These are phyloP conservation scores for Candida pseudoglaebosa DNA, from an alignment of 805 yeast species.

Conservation along the genomic window DNA sequence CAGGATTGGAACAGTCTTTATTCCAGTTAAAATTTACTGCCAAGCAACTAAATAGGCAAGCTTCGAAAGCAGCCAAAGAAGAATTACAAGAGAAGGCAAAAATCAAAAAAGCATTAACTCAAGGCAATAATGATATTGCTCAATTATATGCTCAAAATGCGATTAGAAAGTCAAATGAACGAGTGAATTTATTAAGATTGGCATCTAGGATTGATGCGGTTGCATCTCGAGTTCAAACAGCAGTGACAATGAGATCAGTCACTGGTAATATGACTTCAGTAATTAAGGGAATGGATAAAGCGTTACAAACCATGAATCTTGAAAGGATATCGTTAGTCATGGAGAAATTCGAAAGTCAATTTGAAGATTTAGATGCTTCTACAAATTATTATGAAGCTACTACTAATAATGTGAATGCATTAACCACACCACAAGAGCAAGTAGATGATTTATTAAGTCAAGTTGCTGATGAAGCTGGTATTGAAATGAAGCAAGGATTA, in stretches of 20 bases:
- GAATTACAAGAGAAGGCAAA: slow-evolving; percentile 82
- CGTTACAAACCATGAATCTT: slow-evolving; percentile 91
- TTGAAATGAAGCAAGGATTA: slow-evolving; percentile 84
- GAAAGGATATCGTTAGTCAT: slow-evolving; percentile 89
- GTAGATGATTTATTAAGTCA: slow-evolving; percentile 87
- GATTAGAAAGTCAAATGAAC: slow-evolving; percentile 83
- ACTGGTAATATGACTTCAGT: slow-evolving; percentile 92
- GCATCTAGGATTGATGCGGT: slow-evolving; percentile 94
- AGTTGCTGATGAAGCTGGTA: slow-evolving; percentile 96
- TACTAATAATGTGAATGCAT: slow-evolving; percentile 82
- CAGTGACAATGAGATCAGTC: slow-evolving; percentile 95
- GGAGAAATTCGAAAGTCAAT: slow-evolving; percentile 96
- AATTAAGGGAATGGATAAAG: slow-evolving; percentile 93
- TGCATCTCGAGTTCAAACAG: slow-evolving; percentile 93
- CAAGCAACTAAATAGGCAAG: slow-evolving; percentile 86
- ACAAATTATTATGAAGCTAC: slow-evolving; percentile 91
- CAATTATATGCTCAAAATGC: slow-evolving; percentile 94
- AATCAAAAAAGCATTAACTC: slow-evolving; percentile 80
- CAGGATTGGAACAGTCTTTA: slow-evolving; percentile 48
- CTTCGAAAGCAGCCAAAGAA: slow-evolving; percentile 86
- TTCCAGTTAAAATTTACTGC: slow-evolving; percentile 84
- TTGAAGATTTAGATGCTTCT: slow-evolving; percentile 92
- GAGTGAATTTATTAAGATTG: slow-evolving; percentile 72
- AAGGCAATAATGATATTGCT: slow-evolving; percentile 89
- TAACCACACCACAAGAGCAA: slow-evolving; percentile 90